These are phyloP conservation scores for Discostella stelligera DNA, from an alignment of 352 stramenopile species.

Conservation along the genomic window DNA sequence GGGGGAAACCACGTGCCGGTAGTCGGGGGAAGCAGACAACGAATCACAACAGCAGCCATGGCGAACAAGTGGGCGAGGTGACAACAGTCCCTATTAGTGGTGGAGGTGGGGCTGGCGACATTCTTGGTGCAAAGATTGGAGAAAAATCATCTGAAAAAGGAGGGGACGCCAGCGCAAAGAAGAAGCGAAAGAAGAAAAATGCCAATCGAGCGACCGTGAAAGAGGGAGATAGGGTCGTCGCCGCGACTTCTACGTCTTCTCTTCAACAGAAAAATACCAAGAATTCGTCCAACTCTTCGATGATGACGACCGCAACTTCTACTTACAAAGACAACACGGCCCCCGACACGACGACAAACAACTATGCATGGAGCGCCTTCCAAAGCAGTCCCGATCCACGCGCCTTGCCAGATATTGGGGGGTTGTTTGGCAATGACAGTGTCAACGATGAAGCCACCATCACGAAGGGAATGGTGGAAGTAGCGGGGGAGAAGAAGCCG, in stretches of 20 bases:
- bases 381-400: slow-evolving; percentile 74
- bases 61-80: neutral
- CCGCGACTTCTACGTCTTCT: slow-evolving; percentile 10
- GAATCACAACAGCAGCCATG: neutral
- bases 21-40: neutral
- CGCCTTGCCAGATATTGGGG: slow-evolving; percentile 53
- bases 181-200: slow-evolving; percentile 28
- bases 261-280: slow-evolving; percentile 24
- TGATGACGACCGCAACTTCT: no score
- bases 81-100: neutral
- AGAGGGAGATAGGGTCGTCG: slow-evolving; percentile 31
- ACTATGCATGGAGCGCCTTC: slow-evolving; percentile 78
- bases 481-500: neutral
- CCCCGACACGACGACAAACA: slow-evolving; percentile 24
- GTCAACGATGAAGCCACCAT: neutral
- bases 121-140: neutral
- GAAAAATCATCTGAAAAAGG: neutral
- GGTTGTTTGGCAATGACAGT: slow-evolving; percentile 17
- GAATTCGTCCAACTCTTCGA: neutral
- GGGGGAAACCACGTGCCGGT: slow-evolving; percentile 4
- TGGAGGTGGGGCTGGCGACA: neutral
- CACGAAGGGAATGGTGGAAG: neutral
- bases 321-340: neutral
- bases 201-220: slow-evolving; percentile 12
- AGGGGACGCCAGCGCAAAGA: slow-evolving; percentile 24